These are phyloP conservation scores for Ambrosia trifida DNA, from an alignment of 129 eudicot species.

Conservation along the genomic window DNA sequence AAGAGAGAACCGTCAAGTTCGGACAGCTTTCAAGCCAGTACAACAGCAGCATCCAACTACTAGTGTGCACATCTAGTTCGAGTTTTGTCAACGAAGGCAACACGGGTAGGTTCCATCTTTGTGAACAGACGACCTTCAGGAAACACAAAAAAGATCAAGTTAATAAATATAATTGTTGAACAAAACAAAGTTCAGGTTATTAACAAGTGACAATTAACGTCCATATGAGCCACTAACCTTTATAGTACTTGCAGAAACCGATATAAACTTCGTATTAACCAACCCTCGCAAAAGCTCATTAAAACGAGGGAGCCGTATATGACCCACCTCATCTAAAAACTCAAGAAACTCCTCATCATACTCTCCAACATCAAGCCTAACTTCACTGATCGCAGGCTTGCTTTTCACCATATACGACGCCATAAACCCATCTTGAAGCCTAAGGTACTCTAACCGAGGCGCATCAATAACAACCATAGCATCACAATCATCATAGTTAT, in stretches of 20 bases:
- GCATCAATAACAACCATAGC: conserved; percentile 36
- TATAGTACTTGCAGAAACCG: conserved; percentile 31
- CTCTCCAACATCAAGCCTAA: conserved; percentile 30
- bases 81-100: conserved; percentile 25
- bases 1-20: conserved; percentile 30
- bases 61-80: conserved; percentile 30
- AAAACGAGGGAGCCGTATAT: conserved; percentile 14
- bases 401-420: conserved; percentile 26
- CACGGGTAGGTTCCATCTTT: conserved; percentile 31
- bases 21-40: conserved; percentile 34
- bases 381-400: conserved; percentile 27
- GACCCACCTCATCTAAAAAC: conserved; percentile 30
- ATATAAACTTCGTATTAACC: conserved; percentile 26
- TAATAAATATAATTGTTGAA: background rate
- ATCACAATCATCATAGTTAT: conserved; percentile 35
- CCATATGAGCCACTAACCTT: conserved; percentile 23
- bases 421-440: conserved; percentile 31
- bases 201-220: background rate
- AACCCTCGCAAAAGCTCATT: conserved; percentile 23
- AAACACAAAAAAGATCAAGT: conserved; percentile 15
- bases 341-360: conserved; percentile 37
- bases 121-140: conserved; percentile 23
- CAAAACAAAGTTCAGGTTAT: background rate
- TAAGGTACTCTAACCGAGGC: conserved; percentile 28
- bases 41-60: conserved; percentile 23